Evolutionary conservation across 2,329 filamentous ascomycete species (phyloP), one percentile per base, ranked within the genome.

Genomic region (Pseudovirgaria hyperparasitica): DNA sequence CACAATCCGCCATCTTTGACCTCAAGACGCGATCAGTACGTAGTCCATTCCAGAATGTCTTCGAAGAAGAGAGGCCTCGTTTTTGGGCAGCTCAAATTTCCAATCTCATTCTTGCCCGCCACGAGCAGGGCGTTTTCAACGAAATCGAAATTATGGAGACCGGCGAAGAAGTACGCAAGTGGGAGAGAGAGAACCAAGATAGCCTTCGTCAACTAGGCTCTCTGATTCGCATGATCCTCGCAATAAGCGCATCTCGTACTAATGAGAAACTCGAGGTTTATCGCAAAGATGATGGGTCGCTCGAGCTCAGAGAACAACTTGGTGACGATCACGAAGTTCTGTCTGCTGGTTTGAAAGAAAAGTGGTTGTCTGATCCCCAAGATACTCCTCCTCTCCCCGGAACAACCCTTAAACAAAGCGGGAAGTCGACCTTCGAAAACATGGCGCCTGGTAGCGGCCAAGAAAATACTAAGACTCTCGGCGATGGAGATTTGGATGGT

Each of bases 81-180:
- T 48, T 70, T 5, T 72, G 65, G 65, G 22, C 64, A 9, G 46
- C 54, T 13, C 67, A 70, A 35, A 60, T 62, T 15, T 56, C 60
- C 0, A 65, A 62, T 29, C 63, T 70, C 31, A 45, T 70, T 18
- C 35, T 69, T 12, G 67, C 63, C 0, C 65, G 60, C 31, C 66
- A 72, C 37, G 34, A 55, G 6, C 39, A 29, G 5, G 54, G 55
- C 5, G 49, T 51, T 0, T 70, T 70, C 37, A 27, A 54, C 10
- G 40, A 59, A 9, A 32, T 51, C 5, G 46, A 62, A 9, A 52
- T 63, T 19, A 39, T 34, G n/a, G 41, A 60, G 6, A 38, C 61
- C n/a, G 39, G 41, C 2, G 22, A 46, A 7, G 41, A 53, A 5
- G 29, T 65, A 0, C 23, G 42, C 8, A 24, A 39, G 3, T 70